Base-by-base conservation (phyloP, 1,284 basidiomycete genomes). In the Puccinia hordei region DNA sequence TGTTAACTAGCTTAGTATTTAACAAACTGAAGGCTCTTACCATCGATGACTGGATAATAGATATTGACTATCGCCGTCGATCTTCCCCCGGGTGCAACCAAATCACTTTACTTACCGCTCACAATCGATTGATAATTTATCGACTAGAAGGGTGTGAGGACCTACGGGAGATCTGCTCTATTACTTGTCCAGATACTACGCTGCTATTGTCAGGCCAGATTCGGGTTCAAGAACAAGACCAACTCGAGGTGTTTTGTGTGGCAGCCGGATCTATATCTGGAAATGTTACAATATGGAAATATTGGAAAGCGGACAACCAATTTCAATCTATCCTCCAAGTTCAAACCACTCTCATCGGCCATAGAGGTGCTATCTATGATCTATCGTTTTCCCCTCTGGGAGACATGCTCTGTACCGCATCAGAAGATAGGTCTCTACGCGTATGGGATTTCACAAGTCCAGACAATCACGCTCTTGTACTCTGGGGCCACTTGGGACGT, bases 11-110 rank as follows among this genome's bases (percentile, higher is more conserved):
- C n/a, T 49, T 46, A 10, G 41, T 33, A 10, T 68, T 68, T 2
- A 46, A 49, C 0, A 68, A 68, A 33, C 10, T 68, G 17, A 49
- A 68, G 27, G 66, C 30, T 17, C 22, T 68, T 30, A 68, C 66
- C 24, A 68, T 68, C 66, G 22, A 68, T 49, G 66, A 68, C 19
- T 68, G 66, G 66, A 68, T 68, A 68, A n/a, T 68, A 27, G 66
- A 68, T 49, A 68, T 68, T n/a, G n/a, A 68, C 24, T 49, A 24
- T n/a, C 24, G 13, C 41, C 17, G 38, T 6, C 66, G 22, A 27
- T 68, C 44, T 27, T 68, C 66, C 41, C 10, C 4, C 19, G 24
- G n/a, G 15, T 41, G 33, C 41, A 33, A 41, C n/a, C 66, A 27
- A 12, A 68, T 68, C 22, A 41, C 66, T 46, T 41, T 68, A 8